A percentile compares a stretch with the other conserved stretches of the same genome.
phyloP scores from a whole-genome alignment of 2,329 filamentous ascomycete genomes.

The Penicillium sp. region DNA sequence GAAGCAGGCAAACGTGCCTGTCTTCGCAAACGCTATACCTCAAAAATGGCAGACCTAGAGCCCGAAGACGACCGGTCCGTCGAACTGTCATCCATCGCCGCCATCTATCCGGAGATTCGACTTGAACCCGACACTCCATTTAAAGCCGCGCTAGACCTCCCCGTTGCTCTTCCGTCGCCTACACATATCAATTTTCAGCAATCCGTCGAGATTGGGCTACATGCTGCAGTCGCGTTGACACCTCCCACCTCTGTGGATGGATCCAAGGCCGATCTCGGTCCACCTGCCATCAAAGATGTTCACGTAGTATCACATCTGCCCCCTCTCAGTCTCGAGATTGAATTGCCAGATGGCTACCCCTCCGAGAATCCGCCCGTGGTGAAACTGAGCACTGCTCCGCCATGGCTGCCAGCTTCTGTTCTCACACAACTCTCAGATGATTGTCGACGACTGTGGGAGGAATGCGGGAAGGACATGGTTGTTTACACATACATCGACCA shows the following conservation, averaged over 20 bases:
- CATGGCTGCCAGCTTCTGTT: conserved; percentile 53
- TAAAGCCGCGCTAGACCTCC: conserved; percentile 54
- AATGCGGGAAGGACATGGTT: conserved; percentile 56
- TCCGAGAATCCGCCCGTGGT: conserved; percentile 50
- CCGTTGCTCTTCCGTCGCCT: conserved; percentile 54
- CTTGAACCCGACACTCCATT: conserved; percentile 48
- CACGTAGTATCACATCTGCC: conserved; percentile 56
- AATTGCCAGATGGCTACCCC: conserved; percentile 58
- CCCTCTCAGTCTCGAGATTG: conserved; percentile 52
- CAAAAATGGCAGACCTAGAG: conserved; percentile 38
- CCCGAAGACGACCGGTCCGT: conserved; percentile 57
- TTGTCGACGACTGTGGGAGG: conserved; percentile 56
- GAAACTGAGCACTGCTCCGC: conserved; percentile 47
- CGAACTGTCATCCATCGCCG: conserved; percentile 58
- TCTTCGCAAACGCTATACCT: conserved; percentile 1
- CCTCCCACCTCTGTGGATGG: conserved; percentile 44
- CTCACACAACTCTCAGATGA: conserved; percentile 48
- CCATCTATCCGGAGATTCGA: conserved; percentile 62
- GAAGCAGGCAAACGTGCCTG: neutral
- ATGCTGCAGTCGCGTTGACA: conserved; percentile 35
- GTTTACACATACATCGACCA: conserved; percentile 61
- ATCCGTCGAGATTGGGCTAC: conserved; percentile 32
- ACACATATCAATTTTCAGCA: conserved; percentile 47
- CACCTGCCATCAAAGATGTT: conserved; percentile 34
- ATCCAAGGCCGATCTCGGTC: conserved; percentile 25